Evolutionary conservation across 2,329 filamentous ascomycete genomes (phyloP), one percentile per base, ranked within the genome.

Genomic region (Fusarium phyllophilum): DNA sequence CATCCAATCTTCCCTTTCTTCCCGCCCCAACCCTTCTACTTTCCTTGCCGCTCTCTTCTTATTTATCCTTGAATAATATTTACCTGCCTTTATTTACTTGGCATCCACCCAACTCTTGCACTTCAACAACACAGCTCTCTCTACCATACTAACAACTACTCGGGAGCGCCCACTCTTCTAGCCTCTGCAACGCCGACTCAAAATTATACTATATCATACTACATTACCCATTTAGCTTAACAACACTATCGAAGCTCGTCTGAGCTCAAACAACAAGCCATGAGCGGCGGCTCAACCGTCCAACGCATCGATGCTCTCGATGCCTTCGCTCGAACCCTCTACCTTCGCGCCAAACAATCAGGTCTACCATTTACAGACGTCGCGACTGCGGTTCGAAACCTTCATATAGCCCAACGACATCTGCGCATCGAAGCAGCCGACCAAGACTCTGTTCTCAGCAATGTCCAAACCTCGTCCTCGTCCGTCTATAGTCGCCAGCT

Each of bases 371-470:
- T 90, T 66, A 83, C 83, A 62, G 84, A 87, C 49, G 83, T 89
- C 52, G 84, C 87, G 20, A 78, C 81, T 20, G 85, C 86, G 41
- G 85, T 91, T 44, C 86, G 86, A 62, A 83, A 83, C 48, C 82
- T 92, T 45, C 86, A 91, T 74, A 85, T 85, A 11, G 86, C 87
- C 18, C 82, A 92, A 12, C 87, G 88, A 62, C 87, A 91, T 74
- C 82, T 92, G 33, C 88, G 87, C 62, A 83, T 86, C 71, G 90
- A 91, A 81, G 85, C 86, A 44, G 85, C 88, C 71, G 89, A 90
- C 74, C 83, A 84, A 3, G 87, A 88, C 73, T 91, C 89, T 15
- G 82, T 87, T 17, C 83, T 92, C 22, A 88, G 88, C 81, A 78
- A 79, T 38, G 71, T 81, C 3, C 77, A 82, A 46, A 82, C 81